These are phyloP conservation scores for Neoboletus subvelutipes DNA, from an alignment of 768 basidiomycete species.

Conservation along the genomic window DNA sequence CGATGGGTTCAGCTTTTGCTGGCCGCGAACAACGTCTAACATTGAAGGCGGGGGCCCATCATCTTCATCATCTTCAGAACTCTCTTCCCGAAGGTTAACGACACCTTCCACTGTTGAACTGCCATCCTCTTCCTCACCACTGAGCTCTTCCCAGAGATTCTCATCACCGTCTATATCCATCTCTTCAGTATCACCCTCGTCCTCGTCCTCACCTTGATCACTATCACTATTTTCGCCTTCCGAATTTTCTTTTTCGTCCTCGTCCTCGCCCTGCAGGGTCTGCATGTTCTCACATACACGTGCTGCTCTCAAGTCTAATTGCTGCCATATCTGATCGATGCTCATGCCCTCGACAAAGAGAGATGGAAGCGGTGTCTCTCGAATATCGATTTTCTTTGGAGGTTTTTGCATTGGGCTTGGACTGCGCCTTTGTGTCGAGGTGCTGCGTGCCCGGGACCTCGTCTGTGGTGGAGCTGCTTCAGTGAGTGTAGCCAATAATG, in stretches of 20 bases:
- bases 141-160: constrained; percentile 29
- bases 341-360: constrained; percentile 80
- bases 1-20: constrained; percentile 23
- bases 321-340: constrained; percentile 89
- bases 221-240: constrained; percentile 14
- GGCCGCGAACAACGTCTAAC: constrained; percentile 26
- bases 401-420: constrained; percentile 37
- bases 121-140: constrained; percentile 22
- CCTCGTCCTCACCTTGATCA: constrained; percentile 31
- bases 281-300: constrained; percentile 70
- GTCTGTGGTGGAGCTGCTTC: constrained; percentile 73
- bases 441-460: constrained; percentile 57
- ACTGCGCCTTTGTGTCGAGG: constrained; percentile 41
- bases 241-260: constrained; percentile 20
- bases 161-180: constrained; percentile 27
- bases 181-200: constrained; percentile 35
- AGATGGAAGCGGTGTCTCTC: constrained; percentile 69
- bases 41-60: constrained; percentile 23
- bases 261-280: constrained; percentile 55
- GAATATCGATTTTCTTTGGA: constrained; percentile 35
- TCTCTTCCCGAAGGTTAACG: constrained; percentile 39
- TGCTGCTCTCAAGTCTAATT: constrained; percentile 79
- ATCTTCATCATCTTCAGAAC: constrained; percentile 39
- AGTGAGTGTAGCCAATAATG: constrained; percentile 65
- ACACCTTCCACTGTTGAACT: constrained; percentile 27